A percentile compares a stretch with the other conserved stretches of the same genome.
Conservation (phyloP, 1,284 basidiomycete genomes). For the Rhodotorula sp. region DNA sequence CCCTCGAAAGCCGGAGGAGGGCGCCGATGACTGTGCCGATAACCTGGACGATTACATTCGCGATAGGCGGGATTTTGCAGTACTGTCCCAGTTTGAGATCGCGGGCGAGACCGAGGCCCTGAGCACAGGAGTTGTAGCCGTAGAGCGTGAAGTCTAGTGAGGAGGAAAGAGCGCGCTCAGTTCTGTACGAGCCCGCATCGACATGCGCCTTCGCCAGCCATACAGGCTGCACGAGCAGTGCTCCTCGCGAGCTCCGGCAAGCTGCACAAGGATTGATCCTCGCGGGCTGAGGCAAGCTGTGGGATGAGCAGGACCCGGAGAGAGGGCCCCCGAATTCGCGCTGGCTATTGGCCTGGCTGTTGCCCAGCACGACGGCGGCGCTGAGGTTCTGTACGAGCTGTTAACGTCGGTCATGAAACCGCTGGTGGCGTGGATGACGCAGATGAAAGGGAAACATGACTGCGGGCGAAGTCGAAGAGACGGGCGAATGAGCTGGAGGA, state of each 20-base stretch:
- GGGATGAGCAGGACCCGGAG: background rate
- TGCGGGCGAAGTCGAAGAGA: slow-evolving; percentile 46
- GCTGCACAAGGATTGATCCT: too few relatives aligned
- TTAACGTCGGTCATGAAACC: slow-evolving; percentile 47
- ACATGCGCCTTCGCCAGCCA: background rate
- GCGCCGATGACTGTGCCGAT: slow-evolving; percentile 64
- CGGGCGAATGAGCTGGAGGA: slow-evolving; percentile 44
- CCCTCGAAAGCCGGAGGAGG: slow-evolving; percentile 49
- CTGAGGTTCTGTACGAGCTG: slow-evolving; percentile 66
- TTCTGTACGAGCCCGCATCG: background rate
- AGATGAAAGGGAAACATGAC: slow-evolving; percentile 53
- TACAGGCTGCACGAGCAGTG: too few relatives aligned
- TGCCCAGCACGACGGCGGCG: slow-evolving; percentile 61
- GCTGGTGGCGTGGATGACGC: slow-evolving; percentile 59
- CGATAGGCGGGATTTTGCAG: slow-evolving; percentile 58
- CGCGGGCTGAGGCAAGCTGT: too few relatives aligned
- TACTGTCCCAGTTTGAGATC: slow-evolving; percentile 70
- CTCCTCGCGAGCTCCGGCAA: too few relatives aligned
- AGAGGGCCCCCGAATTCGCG: too few relatives aligned
- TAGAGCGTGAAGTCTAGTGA: slow-evolving; percentile 44
- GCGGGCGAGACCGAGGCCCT: slow-evolving; percentile 55
- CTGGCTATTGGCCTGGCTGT: slow-evolving; percentile 62
- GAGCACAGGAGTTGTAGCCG: slow-evolving; percentile 51
- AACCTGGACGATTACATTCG: slow-evolving; percentile 66
- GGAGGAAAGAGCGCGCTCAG: background rate